Evolutionary conservation across 1,284 basidiomycete species (phyloP).

Genomic region (Trametes hirsuta): DNA sequence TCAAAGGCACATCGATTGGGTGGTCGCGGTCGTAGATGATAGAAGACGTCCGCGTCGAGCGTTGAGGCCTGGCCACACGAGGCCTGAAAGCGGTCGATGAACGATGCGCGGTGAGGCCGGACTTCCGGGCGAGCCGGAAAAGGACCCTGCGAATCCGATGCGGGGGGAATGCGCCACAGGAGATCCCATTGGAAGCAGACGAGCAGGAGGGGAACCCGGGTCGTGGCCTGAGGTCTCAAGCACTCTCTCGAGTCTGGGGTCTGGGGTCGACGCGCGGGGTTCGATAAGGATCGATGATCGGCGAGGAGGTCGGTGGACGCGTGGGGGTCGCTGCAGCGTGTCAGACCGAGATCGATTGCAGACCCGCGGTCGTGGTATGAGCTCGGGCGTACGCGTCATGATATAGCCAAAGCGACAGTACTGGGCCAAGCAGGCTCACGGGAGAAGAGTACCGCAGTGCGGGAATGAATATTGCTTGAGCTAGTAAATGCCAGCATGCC

Average conservation of each 20-base stretch:
- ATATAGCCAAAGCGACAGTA: no score
- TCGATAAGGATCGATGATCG: constrained; percentile 14
- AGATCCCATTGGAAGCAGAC: background rate
- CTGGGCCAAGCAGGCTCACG: background rate
- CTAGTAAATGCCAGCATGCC: no score
- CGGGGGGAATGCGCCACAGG: background rate
- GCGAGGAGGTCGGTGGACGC: background rate
- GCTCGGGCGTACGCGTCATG: background rate
- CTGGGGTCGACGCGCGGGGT: background rate
- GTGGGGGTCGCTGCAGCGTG: background rate
- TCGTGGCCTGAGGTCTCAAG: background rate
- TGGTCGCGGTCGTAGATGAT: no score
- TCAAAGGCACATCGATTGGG: background rate
- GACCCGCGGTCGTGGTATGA: background rate
- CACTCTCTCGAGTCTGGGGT: background rate
- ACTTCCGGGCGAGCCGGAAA: background rate
- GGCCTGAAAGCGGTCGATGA: background rate
- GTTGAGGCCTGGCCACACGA: background rate
- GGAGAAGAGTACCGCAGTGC: background rate
- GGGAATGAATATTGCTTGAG: no score
- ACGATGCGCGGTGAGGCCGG: background rate
- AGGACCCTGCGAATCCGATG: background rate
- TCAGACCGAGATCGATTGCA: background rate
- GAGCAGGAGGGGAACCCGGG: background rate
- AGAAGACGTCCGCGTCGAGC: no score